phyloP scores from a whole-genome alignment of 2,329 filamentous ascomycete genomes.

The Phoma sp. region DNA sequence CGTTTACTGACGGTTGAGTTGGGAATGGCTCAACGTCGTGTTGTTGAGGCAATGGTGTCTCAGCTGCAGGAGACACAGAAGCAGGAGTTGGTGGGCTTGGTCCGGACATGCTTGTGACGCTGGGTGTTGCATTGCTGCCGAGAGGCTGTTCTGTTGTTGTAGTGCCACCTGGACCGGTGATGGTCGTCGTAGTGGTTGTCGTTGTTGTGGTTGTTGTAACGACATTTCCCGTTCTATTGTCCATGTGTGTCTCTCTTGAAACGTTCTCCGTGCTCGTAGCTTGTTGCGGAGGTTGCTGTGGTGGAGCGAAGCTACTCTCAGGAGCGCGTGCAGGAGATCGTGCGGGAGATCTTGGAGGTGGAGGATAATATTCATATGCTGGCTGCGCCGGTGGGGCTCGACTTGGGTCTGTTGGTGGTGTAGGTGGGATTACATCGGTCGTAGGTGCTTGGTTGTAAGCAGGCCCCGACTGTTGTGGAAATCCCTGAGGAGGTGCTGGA shows the following conservation, averaged over 20 bases:
- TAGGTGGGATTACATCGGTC: constrained; percentile 31
- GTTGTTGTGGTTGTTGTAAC: constrained; percentile 47
- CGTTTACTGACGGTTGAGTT: constrained; percentile 22
- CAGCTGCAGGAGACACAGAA: constrained; percentile 19
- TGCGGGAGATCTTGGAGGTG: constrained; percentile 7
- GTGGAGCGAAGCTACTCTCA: constrained; percentile 1
- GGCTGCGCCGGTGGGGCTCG: constrained; percentile 7
- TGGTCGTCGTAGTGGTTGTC: constrained; percentile 47
- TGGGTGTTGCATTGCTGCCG: constrained; percentile 26
- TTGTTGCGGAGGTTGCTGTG: constrained; percentile 1
- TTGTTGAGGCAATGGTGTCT: constrained; percentile 8
- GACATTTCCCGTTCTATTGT: constrained; percentile 42
- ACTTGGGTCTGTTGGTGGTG: constrained; percentile 22
- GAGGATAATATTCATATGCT: constrained; percentile 10
- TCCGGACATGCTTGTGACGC: constrained; percentile 42
- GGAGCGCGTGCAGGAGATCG: background rate
- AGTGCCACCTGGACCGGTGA: constrained; percentile 43
- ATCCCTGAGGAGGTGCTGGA: constrained; percentile 13
- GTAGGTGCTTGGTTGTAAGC: constrained; percentile 8
- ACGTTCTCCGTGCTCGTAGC: constrained; percentile 35
- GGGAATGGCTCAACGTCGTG: constrained; percentile 14
- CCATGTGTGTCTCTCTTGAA: constrained; percentile 40
- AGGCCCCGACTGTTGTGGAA: background rate
- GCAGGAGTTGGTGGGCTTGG: constrained; percentile 44
- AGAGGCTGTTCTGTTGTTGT: constrained; percentile 43